These are phyloP conservation scores for Pneumocystis canis DNA, from an alignment of 1,139 yeast species.

Conservation along the genomic window DNA sequence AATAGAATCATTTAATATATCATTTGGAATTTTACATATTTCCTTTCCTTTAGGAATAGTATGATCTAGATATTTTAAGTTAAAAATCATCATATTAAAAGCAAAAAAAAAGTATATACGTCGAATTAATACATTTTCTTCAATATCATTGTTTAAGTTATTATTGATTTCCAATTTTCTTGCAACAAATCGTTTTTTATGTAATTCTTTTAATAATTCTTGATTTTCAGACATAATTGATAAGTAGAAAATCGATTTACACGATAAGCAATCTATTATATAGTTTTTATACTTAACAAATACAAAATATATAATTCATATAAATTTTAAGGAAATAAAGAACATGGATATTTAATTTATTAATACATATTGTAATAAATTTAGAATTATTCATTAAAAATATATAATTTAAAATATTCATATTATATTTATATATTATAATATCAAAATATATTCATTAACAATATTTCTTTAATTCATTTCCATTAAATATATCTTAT, in stretches of 20 bases:
- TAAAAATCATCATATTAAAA: background rate
- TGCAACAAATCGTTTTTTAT: background rate
- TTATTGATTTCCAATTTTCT: background rate
- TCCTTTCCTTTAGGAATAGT: slow-evolving; percentile 30
- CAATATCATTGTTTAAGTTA: background rate
- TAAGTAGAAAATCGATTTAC: background rate
- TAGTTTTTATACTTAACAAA: background rate
- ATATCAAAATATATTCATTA: too few species aligned
- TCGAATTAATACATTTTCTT: background rate
- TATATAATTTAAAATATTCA: too few species aligned
- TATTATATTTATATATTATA: too few species aligned
- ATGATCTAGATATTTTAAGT: background rate
- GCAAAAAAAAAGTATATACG: background rate
- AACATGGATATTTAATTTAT: too few species aligned
- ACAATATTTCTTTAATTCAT: too few species aligned
- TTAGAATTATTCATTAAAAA: too few species aligned
- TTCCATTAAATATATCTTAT: too few species aligned
- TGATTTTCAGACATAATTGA: background rate
- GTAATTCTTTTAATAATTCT: too few species aligned
- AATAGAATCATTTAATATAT: slow-evolving; percentile 62
- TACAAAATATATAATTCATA: too few species aligned
- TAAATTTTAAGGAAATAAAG: too few species aligned
- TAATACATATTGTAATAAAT: too few species aligned
- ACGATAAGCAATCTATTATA: background rate
- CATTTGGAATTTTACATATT: slow-evolving; percentile 80